Base-by-base conservation (phyloP, 2,329 filamentous ascomycete genomes). In the Calonectria naviculata region DNA sequence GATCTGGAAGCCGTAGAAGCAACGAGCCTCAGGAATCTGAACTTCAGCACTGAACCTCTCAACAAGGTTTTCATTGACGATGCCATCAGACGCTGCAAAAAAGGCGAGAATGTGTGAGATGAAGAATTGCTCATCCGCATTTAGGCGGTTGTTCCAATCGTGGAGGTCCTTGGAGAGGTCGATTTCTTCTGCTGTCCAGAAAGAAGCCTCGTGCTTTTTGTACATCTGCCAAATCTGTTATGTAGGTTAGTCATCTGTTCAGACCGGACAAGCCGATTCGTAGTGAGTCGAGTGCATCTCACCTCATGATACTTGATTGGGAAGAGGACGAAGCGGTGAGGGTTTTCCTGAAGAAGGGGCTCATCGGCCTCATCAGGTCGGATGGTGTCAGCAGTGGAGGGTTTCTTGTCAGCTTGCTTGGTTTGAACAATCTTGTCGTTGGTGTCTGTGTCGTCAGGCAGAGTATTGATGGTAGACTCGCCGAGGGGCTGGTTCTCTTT, bases 1-100 rank as follows among this genome's bases (percentile, higher is more conserved):
- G 88, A 98, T 98, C 89, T 99, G 97, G 91, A 99, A 99, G 75
- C 97, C 97, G 85, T 99, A 99, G 90, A 99, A 99, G 92, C 97
- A 99, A 81, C 97, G 95, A 75, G 97, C 97, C 87, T 99, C 97
- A 13, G 97, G 96, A 70, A 98, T 92, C 87, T 99, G 97, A 34
- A 99, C 96, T 86, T 99, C 97, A 76, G 91, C 93, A 81, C 94
- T 97, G 92, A 99, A 99, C 74, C 97, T 94, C 91, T 98, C 95
- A 71, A 99, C 92, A 28, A 99, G 90, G 89, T 99, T 99, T 91
- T 99, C 97, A 84, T 99, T 99, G 89, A 99, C 97, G 77, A 99
- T 99, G 82, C 97, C 97, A 81, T 99, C 97, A 0, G 97, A 99
- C 29, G 97, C 97, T 78, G 97, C 97, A 85, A 99, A 99, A 92